Conservation (phyloP, 2,329 filamentous ascomycete genomes). For the Monilinia fructigena region DNA sequence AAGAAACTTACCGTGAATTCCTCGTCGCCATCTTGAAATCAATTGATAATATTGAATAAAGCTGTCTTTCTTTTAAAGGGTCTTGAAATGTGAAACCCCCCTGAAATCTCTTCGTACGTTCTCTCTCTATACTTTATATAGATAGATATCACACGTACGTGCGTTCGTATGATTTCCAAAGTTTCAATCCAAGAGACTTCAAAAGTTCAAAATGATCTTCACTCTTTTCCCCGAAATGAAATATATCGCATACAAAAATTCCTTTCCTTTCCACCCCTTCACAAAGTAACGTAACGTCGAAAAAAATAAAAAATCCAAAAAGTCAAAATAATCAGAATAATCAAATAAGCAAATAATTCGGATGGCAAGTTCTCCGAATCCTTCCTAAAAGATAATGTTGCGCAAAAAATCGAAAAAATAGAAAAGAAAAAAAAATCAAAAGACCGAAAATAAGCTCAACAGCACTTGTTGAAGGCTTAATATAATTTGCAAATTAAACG, state of each 20-base stretch:
- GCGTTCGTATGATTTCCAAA: neutral
- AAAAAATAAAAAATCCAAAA: neutral
- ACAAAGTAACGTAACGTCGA: neutral
- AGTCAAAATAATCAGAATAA: neutral
- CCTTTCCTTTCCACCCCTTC: neutral
- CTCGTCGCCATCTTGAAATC: slow-evolving; percentile 17
- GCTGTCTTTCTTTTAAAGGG: neutral
- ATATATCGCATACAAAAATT: slow-evolving; percentile 3
- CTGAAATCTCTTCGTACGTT: neutral
- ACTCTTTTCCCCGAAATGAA: slow-evolving; percentile 4
- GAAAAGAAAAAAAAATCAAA: neutral
- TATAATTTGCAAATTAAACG: slow-evolving; percentile 17
- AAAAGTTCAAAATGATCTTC: slow-evolving; percentile 1
- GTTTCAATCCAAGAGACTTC: neutral
- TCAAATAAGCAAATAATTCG: neutral
- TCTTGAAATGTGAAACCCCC: neutral
- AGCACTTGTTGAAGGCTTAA: slow-evolving; percentile 24
- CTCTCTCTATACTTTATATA: neutral
- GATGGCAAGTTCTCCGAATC: neutral
- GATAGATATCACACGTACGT: slow-evolving; percentile 4
- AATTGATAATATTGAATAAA: slow-evolving; percentile 1
- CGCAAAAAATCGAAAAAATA: neutral
- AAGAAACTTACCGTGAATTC: slow-evolving; percentile 17
- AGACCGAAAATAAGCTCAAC: slow-evolving; percentile 17
- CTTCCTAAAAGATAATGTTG: neutral